Percentiles rank a stretch among this genome's conserved stretches.
Evolutionary conservation across 768 basidiomycete genomes (phyloP).

Genomic region (Rhodocollybia butyracea): DNA sequence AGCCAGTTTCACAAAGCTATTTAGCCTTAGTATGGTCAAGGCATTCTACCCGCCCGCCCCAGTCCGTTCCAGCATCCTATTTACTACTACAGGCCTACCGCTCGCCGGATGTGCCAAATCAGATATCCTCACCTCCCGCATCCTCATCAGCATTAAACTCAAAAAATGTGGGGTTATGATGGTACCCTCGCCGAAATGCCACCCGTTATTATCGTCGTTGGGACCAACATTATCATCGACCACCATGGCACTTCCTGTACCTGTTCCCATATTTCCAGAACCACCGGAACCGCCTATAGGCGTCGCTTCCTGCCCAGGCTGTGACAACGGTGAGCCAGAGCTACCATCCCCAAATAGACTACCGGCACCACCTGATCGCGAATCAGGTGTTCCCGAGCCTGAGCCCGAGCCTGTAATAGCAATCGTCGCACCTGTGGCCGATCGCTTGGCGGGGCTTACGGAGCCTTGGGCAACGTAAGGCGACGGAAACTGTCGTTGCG

Average conservation of each 20-base stretch:
- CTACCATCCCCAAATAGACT: slow-evolving; percentile 6
- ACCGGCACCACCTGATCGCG: neutral
- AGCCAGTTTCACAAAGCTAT: too few relatives aligned
- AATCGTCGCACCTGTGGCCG: neutral
- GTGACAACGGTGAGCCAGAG: slow-evolving; percentile 4
- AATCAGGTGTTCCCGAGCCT: neutral
- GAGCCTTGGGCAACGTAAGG: neutral
- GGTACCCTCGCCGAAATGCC: neutral
- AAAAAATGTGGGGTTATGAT: slow-evolving; percentile 58
- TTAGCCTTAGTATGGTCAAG: too few relatives aligned
- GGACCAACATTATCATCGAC: slow-evolving; percentile 18
- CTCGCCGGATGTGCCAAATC: slow-evolving; percentile 51
- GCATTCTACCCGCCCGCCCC: too few relatives aligned
- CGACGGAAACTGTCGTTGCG: neutral
- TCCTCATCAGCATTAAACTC: slow-evolving; percentile 52
- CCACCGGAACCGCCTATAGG: neutral
- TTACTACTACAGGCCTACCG: slow-evolving; percentile 53
- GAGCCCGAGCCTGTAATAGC: neutral
- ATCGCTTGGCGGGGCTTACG: neutral
- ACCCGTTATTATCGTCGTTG: slow-evolving; percentile 18
- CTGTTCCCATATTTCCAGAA: neutral
- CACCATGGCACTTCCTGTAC: neutral
- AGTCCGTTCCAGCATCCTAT: slow-evolving; percentile 71
- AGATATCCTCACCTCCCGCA: slow-evolving; percentile 62
- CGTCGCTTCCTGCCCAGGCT: neutral